These are phyloP conservation scores for Xylariales sp. DNA, from an alignment of 2,329 filamentous ascomycete species.

Conservation along the genomic window DNA sequence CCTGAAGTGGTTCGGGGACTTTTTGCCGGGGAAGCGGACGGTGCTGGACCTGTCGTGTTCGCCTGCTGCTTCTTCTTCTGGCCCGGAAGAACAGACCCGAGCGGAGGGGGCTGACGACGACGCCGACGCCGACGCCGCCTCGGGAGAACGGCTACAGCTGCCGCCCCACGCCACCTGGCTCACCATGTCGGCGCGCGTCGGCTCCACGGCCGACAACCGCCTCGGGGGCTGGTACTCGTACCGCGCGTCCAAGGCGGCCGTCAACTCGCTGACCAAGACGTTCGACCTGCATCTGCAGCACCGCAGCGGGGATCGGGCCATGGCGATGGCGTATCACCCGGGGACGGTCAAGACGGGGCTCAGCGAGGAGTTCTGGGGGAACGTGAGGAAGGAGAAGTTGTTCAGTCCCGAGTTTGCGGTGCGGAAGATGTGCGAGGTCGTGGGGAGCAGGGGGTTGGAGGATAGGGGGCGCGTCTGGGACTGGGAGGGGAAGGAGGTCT, in stretches of 20 bases:
- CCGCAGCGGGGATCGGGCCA: constrained; percentile 54
- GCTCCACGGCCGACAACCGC: constrained; percentile 66
- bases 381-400: constrained; percentile 55
- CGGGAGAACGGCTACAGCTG: constrained; percentile 27
- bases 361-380: constrained; percentile 67
- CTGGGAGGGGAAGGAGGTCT: constrained; percentile 61
- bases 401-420: constrained; percentile 64
- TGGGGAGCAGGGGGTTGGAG: constrained; percentile 42
- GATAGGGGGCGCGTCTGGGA: constrained; percentile 64
- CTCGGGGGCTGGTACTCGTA: constrained; percentile 81
- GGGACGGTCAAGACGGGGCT: constrained; percentile 76
- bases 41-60: too few species aligned
- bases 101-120: not conserved
- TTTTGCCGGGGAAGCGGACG: constrained; percentile 59
- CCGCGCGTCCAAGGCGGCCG: constrained; percentile 68
- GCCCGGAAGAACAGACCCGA: constrained; percentile 9
- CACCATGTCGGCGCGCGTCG: constrained; percentile 75
- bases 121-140: constrained; percentile 1
- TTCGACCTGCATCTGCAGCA: constrained; percentile 63
- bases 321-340: constrained; percentile 70
- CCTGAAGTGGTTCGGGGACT: constrained; percentile 67
- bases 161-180: constrained; percentile 58
- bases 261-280: constrained; percentile 66
- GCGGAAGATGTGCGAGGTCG: constrained; percentile 57
- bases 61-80: constrained; percentile 9